These are phyloP conservation scores for Coelastrella sp. DNA, from an alignment of 139 green algal species.

Conservation along the genomic window DNA sequence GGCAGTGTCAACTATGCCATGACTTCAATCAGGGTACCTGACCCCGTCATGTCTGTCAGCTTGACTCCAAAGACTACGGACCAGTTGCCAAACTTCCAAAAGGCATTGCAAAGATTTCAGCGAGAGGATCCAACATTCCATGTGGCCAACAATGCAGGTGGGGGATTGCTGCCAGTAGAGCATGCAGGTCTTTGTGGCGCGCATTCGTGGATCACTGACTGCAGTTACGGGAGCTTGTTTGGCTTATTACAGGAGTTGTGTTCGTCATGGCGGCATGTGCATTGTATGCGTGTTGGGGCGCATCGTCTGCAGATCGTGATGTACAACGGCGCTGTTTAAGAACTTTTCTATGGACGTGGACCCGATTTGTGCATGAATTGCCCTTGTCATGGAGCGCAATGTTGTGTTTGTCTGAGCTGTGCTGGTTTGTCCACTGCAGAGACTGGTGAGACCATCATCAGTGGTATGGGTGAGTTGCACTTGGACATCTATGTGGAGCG, in stretches of 20 bases:
- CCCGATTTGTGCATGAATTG: no score
- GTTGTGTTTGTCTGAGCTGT: not conserved
- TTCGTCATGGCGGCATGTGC: no score
- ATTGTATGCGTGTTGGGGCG: no score
- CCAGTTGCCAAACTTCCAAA: constrained; percentile 77
- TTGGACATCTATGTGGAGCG: constrained; percentile 99
- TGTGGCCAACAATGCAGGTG: constrained; percentile 63
- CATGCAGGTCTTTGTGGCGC: no score
- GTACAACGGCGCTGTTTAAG: no score
- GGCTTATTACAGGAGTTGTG: no score
- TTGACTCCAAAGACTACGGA: constrained; percentile 87
- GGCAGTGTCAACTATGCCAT: constrained; percentile 80
- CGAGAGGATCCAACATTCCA: constrained; percentile 99
- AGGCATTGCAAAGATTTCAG: constrained; percentile 88
- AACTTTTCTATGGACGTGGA: no score
- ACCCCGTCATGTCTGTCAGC: constrained; percentile 98
- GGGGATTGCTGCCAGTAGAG: not conserved
- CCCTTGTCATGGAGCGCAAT: not conserved
- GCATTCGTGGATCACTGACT: no score
- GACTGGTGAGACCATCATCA: constrained; percentile 92
- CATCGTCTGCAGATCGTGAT: no score
- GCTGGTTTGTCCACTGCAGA: constrained; percentile 52
- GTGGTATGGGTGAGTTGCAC: constrained; percentile 98
- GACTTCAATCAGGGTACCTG: constrained; percentile 95
- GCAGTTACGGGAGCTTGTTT: no score